Conservation (phyloP, 2,329 filamentous ascomycete genomes). For the Calonectria fujianensis region DNA sequence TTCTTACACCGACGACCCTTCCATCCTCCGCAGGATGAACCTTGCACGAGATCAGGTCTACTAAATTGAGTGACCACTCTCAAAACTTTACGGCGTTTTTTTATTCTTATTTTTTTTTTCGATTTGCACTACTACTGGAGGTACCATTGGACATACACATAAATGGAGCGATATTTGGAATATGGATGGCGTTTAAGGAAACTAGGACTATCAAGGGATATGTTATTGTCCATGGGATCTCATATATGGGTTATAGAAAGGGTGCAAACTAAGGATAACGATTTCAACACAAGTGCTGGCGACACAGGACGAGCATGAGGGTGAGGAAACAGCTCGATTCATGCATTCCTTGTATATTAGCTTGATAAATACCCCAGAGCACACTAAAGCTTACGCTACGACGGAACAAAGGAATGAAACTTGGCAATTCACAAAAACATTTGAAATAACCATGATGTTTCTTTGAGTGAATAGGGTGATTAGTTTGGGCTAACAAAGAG, state of each 20-base stretch:
- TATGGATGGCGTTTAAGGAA: conserved; percentile 48
- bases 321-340: conserved; percentile 26
- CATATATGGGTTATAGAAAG: conserved; percentile 46
- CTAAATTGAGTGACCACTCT: conserved; percentile 24
- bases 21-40: conserved; percentile 49
- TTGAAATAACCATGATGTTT: not conserved
- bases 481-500: not conserved
- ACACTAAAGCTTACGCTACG: conserved; percentile 33
- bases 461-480: not conserved
- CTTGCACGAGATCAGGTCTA: conserved; percentile 49
- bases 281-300: conserved; percentile 33
- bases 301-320: conserved; percentile 40
- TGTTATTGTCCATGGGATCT: conserved; percentile 4
- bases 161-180: conserved; percentile 38
- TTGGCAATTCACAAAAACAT: conserved; percentile 23
- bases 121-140: conserved; percentile 17
- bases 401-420: conserved; percentile 17
- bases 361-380: conserved; percentile 51
- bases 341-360: conserved; percentile 48
- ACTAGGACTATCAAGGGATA: conserved; percentile 22
- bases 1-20: conserved; percentile 52
- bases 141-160: conserved; percentile 40
- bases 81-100: conserved; percentile 7
- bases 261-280: conserved; percentile 37
- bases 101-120: conserved; percentile 31